Percentiles rank a stretch among this genome's conserved stretches.
Evolutionary conservation across 345 rosid genomes (phyloP).

Genomic region (Ricinus communis): DNA sequence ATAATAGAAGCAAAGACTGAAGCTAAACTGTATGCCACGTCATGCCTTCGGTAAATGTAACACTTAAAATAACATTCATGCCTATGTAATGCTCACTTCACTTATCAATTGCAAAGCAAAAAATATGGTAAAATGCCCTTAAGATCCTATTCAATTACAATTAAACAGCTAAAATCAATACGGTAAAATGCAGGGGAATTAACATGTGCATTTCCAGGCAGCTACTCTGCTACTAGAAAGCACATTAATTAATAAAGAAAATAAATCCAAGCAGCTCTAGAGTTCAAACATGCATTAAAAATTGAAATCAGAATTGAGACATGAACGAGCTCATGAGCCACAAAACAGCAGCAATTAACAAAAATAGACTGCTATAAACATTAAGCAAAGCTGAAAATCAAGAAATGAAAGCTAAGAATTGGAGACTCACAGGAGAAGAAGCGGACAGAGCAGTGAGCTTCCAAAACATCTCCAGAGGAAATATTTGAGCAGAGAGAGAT

Average conservation of each 20-base stretch:
- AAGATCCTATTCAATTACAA: neutral
- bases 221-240: slow-evolving; percentile 4
- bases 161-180: neutral
- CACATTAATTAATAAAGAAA: neutral
- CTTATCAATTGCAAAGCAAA: neutral
- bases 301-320: no score
- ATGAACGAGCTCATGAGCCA: no score
- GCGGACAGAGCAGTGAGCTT: slow-evolving; percentile 85
- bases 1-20: neutral
- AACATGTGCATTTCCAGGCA: neutral
- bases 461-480: slow-evolving; percentile 73
- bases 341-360: no score
- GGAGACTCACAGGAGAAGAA: slow-evolving; percentile 81
- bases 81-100: neutral
- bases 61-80: neutral
- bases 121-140: neutral
- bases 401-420: slow-evolving; percentile 9
- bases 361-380: neutral
- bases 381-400: slow-evolving; percentile 15
- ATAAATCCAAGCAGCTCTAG: neutral
- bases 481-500: slow-evolving; percentile 28
- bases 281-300: no score
- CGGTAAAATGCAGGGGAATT: neutral
- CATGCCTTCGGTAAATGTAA: neutral
- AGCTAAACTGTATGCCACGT: no score